phyloP scores from a whole-genome alignment of 352 stramenopile species.

The Phytophthora macrochlamydospora region DNA sequence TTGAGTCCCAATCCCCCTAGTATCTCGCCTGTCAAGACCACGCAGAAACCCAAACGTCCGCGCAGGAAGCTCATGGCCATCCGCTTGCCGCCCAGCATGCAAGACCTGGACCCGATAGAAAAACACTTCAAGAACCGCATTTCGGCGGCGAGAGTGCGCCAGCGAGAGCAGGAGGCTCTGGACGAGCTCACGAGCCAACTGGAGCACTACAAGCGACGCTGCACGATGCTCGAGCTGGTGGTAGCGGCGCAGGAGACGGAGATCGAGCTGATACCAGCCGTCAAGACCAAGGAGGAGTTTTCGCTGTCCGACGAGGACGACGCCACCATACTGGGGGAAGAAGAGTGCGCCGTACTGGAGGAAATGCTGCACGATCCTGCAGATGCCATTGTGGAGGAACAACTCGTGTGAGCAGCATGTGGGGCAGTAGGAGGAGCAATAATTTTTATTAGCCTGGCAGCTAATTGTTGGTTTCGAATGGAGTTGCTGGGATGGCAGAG shows the following conservation, averaged over 20 bases:
- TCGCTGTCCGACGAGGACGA: conserved; percentile 1
- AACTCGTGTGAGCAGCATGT: background rate
- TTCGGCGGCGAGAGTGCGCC: conserved; percentile 41
- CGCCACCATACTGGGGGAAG: conserved; percentile 23
- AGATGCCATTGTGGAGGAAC: background rate
- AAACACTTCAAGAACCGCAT: conserved; percentile 68
- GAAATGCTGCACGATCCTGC: conserved; percentile 17
- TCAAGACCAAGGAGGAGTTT: conserved; percentile 9
- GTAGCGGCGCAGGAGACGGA: conserved; percentile 13
- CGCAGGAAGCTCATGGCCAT: conserved; percentile 58
- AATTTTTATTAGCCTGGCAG: too few relatives aligned
- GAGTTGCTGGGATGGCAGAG: too few relatives aligned
- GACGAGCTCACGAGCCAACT: conserved; percentile 47
- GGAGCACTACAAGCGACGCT: conserved; percentile 35
- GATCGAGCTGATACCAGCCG: conserved; percentile 22
- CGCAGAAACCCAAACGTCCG: conserved; percentile 5
- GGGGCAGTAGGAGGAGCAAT: too few relatives aligned
- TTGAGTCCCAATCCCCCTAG: background rate
- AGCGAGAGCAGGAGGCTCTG: conserved; percentile 55
- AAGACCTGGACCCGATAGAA: conserved; percentile 40
- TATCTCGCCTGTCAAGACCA: background rate
- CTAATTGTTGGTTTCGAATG: too few relatives aligned
- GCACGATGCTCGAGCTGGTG: conserved; percentile 40
- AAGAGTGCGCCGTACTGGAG: conserved; percentile 35
- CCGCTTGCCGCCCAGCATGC: conserved; percentile 43